Percentiles rank a stretch among this genome's conserved stretches.
These are phyloP conservation scores for Fomitopsis betulina DNA, from an alignment of 1,284 basidiomycete species.

Conservation along the genomic window DNA sequence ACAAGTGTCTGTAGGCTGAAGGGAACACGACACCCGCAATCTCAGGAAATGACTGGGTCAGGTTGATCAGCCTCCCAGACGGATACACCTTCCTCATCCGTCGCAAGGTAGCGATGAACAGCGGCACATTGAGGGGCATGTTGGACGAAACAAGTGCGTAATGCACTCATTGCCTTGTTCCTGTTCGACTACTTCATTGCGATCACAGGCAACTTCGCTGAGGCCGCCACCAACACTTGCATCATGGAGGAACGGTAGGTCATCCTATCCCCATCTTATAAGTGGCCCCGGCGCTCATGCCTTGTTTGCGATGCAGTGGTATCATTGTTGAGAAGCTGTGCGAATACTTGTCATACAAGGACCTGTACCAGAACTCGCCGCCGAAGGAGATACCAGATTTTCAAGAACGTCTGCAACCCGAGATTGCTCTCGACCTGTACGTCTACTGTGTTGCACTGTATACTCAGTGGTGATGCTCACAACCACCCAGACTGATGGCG, in stretches of 20 bases:
- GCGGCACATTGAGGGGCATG: conserved; percentile 51
- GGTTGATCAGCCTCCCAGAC: conserved; percentile 55
- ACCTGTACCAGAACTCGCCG: conserved; percentile 55
- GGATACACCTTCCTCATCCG: conserved; percentile 59
- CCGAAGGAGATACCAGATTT: conserved; percentile 76
- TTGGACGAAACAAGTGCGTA: conserved; percentile 31
- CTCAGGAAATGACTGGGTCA: conserved; percentile 46
- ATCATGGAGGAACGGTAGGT: conserved; percentile 43
- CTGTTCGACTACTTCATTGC: not conserved
- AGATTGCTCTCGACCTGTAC: conserved; percentile 80
- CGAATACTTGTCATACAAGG: conserved; percentile 80
- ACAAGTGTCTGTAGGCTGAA: not conserved
- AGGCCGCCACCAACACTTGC: conserved; percentile 45
- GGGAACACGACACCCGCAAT: not conserved
- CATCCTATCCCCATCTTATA: not conserved
- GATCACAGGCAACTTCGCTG: conserved; percentile 43
- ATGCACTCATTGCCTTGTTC: not conserved
- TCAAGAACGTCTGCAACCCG: conserved; percentile 71
- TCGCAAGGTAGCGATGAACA: conserved; percentile 50
- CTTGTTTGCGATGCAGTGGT: conserved; percentile 39
- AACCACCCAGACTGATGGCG: conserved; percentile 49
- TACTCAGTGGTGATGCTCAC: not conserved
- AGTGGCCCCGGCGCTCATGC: not conserved
- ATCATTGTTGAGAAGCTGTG: conserved; percentile 78
- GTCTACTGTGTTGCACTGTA: conserved; percentile 25